phyloP scores from a whole-genome alignment of 164 flowering plant genomes.

The Annona cherimola region DNA sequence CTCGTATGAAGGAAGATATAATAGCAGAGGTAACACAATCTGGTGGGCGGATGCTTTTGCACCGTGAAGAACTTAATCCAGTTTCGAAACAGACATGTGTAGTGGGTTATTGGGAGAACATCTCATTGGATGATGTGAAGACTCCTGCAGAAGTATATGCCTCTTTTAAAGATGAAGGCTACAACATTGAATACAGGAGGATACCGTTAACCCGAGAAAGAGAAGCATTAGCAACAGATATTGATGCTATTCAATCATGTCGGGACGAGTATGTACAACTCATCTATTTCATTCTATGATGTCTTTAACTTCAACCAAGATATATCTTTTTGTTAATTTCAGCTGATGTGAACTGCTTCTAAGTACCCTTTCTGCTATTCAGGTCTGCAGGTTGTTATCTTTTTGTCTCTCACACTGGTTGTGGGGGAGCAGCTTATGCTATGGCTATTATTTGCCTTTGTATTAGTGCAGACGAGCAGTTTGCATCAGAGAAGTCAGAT shows the following conservation, averaged over 20 bases:
- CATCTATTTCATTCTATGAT: neutral
- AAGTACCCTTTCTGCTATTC: constrained; percentile 8
- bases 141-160: constrained; percentile 87
- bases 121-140: constrained; percentile 72
- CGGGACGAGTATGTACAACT: constrained; percentile 24
- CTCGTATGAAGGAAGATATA: constrained; percentile 89
- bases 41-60: constrained; percentile 86
- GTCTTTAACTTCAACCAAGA: neutral
- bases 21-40: constrained; percentile 60
- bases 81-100: constrained; percentile 59
- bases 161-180: constrained; percentile 55
- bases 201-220: constrained; percentile 90
- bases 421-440: constrained; percentile 93
- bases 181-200: constrained; percentile 57
- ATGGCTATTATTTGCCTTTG: constrained; percentile 82
- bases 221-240: constrained; percentile 80
- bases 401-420: constrained; percentile 91
- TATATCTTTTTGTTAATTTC: neutral
- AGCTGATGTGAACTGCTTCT: neutral
- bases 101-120: constrained; percentile 94
- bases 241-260: constrained; percentile 79
- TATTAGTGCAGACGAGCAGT: constrained; percentile 45
- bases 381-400: constrained; percentile 86
- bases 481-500: constrained; percentile 24
- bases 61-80: constrained; percentile 85